Percentiles rank a stretch among this genome's conserved stretches.
Conservation (phyloP, 495 filamentous ascomycete genomes). For the Oleoguttula mirabilis region DNA sequence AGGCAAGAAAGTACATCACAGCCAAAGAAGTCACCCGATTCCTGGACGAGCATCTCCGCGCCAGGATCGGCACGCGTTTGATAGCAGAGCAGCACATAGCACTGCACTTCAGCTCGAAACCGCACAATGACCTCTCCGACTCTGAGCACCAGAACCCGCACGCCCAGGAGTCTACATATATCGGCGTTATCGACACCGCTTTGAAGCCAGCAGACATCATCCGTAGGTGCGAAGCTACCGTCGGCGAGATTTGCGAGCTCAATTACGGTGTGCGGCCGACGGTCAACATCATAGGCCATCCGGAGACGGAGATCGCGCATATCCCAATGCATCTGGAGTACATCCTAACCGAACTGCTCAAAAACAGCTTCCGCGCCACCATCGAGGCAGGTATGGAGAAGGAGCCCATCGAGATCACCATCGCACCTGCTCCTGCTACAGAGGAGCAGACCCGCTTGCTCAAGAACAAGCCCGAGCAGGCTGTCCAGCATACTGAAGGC, state of each 20-base stretch:
- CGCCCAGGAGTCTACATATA: slow-evolving; percentile 52
- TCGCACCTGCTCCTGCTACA: slow-evolving; percentile 56
- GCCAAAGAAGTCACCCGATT: slow-evolving; percentile 72
- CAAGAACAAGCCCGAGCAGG: slow-evolving; percentile 30
- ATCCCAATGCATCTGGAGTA: slow-evolving; percentile 94
- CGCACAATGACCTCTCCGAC: slow-evolving; percentile 41
- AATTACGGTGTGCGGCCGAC: slow-evolving; percentile 83
- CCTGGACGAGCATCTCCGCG: slow-evolving; percentile 85
- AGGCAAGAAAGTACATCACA: slow-evolving; percentile 77
- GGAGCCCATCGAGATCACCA: slow-evolving; percentile 80
- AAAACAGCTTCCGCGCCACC: slow-evolving; percentile 90
- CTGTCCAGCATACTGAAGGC: background rate
- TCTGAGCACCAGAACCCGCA: slow-evolving; percentile 31
- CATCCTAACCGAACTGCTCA: slow-evolving; percentile 88
- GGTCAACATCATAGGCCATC: slow-evolving; percentile 69
- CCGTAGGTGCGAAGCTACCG: slow-evolving; percentile 71
- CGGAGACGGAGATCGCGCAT: slow-evolving; percentile 72
- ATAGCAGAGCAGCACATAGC: slow-evolving; percentile 97
- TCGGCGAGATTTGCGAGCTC: slow-evolving; percentile 90
- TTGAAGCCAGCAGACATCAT: slow-evolving; percentile 71
- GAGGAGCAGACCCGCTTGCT: slow-evolving; percentile 3
- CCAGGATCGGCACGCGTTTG: slow-evolving; percentile 83
- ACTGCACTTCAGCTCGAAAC: slow-evolving; percentile 70
- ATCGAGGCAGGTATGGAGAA: slow-evolving; percentile 67
- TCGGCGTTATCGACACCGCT: slow-evolving; percentile 93